These are phyloP conservation scores for Brassica balearica DNA, from an alignment of 441 rosid genomes.

Conservation along the genomic window DNA sequence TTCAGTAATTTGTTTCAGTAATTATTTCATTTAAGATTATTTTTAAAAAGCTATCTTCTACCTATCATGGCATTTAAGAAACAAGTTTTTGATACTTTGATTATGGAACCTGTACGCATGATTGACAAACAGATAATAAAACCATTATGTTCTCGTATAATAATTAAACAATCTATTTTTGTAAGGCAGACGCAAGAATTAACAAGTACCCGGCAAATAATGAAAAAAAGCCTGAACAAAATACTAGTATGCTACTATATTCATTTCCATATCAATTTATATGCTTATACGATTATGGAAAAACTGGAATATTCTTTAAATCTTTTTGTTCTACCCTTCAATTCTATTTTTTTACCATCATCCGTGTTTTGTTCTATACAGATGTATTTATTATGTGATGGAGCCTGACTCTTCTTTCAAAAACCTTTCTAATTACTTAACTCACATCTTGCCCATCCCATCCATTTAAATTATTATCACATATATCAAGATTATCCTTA, in stretches of 20 bases:
- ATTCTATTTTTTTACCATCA: not conserved
- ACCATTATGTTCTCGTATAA: not conserved
- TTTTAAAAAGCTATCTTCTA: not conserved
- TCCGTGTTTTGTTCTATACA: not conserved
- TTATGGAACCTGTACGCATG: constrained; percentile 4
- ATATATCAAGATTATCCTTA: constrained; percentile 26
- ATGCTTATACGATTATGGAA: too few species aligned
- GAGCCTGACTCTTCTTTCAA: constrained; percentile 11
- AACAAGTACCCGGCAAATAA: not conserved
- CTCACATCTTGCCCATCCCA: constrained; percentile 25
- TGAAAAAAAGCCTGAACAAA: not conserved
- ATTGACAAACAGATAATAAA: not conserved
- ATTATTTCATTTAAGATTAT: not conserved
- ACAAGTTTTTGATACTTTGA: constrained; percentile 13
- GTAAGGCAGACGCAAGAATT: constrained; percentile 25
- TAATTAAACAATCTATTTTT: constrained; percentile 2
- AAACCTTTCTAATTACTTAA: constrained; percentile 7
- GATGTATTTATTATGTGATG: constrained; percentile 17
- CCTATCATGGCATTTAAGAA: not conserved
- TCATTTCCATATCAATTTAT: too few species aligned
- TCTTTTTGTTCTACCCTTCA: not conserved
- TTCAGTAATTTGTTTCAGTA: constrained; percentile 16
- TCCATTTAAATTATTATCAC: not conserved
- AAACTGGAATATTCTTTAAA: not conserved
- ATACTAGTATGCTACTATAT: not conserved